These are phyloP conservation scores for Cylindrotheca closterium DNA, from an alignment of 108 stramenopile species.

Conservation along the genomic window DNA sequence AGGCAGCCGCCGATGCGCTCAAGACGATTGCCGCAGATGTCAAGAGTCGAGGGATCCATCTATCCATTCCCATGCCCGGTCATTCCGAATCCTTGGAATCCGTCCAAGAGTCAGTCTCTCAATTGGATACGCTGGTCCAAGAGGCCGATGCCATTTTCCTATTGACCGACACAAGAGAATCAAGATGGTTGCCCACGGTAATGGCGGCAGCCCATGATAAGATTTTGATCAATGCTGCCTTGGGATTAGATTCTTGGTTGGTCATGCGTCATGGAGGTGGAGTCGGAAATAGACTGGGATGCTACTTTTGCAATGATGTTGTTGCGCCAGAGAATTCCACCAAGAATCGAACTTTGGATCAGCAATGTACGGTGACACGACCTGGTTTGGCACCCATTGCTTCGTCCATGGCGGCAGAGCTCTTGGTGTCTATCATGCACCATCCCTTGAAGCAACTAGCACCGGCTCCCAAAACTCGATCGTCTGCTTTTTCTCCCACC, in stretches of 20 bases:
- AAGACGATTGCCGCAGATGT: slow-evolving; percentile 83
- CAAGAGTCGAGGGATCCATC: slow-evolving; percentile 58
- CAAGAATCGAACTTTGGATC: slow-evolving; percentile 95
- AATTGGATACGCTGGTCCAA: slow-evolving; percentile 69
- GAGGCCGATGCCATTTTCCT: slow-evolving; percentile 91
- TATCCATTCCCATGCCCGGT: slow-evolving; percentile 99
- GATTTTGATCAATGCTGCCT: slow-evolving; percentile 91
- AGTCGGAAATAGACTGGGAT: slow-evolving; percentile 71
- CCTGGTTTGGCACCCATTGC: slow-evolving; percentile 98
- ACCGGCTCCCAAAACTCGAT: slow-evolving; percentile 28
- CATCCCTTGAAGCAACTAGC: slow-evolving; percentile 73
- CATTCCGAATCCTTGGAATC: slow-evolving; percentile 71
- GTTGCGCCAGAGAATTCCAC: slow-evolving; percentile 96
- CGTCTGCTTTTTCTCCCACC: slow-evolving; percentile 42
- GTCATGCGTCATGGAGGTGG: slow-evolving; percentile 95
- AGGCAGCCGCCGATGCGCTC: slow-evolving; percentile 91
- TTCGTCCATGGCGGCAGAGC: slow-evolving; percentile 91
- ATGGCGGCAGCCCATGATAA: slow-evolving; percentile 89
- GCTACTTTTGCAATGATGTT: slow-evolving; percentile 99
- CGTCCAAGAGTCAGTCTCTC: slow-evolving; percentile 59
- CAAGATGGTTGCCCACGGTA: slow-evolving; percentile 98
- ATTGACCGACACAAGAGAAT: slow-evolving; percentile 97
- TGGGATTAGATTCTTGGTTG: slow-evolving; percentile 96
- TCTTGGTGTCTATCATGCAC: slow-evolving; percentile 92
- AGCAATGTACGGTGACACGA: slow-evolving; percentile 98